These are phyloP conservation scores for Abrus pulchellus DNA, from an alignment of 306 rosid species.

Conservation along the genomic window DNA sequence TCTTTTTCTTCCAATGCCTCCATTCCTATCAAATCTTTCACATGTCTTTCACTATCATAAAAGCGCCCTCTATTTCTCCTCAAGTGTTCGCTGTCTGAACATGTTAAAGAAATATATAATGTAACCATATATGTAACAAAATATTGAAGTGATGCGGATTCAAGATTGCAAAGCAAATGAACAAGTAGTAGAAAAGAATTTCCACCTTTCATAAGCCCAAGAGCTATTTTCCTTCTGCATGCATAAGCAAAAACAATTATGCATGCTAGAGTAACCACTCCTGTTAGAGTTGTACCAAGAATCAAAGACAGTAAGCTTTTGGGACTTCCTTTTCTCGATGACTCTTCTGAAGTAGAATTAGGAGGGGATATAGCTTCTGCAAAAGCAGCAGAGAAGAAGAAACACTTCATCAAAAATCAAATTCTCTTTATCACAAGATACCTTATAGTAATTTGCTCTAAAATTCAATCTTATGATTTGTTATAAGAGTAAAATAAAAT, in stretches of 20 bases:
- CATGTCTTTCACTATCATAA: slow-evolving; percentile 34
- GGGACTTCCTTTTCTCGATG: background rate
- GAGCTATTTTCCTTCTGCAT: slow-evolving; percentile 30
- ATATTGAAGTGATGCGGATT: background rate
- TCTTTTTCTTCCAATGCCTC: slow-evolving; percentile 44
- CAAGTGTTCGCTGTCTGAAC: slow-evolving; percentile 34
- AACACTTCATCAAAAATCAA: background rate
- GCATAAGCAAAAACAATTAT: background rate
- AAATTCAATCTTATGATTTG: too few relatives aligned
- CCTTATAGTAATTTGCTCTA: too few relatives aligned
- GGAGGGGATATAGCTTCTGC: slow-evolving; percentile 10
- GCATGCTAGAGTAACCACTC: background rate
- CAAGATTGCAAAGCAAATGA: background rate
- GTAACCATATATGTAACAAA: too few relatives aligned
- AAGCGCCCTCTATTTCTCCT: slow-evolving; percentile 1
- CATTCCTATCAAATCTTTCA: slow-evolving; percentile 34
- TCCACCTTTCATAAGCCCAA: slow-evolving; percentile 15
- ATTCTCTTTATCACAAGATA: too few relatives aligned
- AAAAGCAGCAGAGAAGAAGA: background rate
- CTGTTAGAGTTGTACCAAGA: background rate
- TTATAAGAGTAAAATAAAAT: too few relatives aligned
- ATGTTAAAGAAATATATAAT: background rate
- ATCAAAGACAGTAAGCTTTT: background rate
- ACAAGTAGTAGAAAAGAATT: background rate
- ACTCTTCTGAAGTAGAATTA: background rate